Conservation (phyloP, 75 land plant genomes). For the Pinus tabuliformis region DNA sequence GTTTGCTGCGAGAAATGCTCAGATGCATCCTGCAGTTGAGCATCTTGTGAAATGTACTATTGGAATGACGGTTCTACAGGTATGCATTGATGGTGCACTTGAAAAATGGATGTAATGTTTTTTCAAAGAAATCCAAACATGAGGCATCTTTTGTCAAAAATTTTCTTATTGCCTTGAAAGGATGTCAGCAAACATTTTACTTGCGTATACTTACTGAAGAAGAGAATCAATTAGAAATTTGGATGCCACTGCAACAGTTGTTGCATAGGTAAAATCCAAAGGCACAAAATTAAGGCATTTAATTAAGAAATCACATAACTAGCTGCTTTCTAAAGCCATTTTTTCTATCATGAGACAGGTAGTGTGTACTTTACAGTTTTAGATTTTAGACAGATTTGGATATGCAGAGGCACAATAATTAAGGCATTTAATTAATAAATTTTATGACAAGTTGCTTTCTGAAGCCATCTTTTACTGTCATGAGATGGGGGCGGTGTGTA, state of each 20-base stretch:
- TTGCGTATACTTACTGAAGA: neutral
- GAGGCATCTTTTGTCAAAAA: neutral
- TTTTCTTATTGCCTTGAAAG: neutral
- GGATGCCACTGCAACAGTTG: neutral
- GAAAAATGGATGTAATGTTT: too few relatives aligned
- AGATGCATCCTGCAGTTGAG: conserved; percentile 63
- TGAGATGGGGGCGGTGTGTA: neutral
- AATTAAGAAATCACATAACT: neutral
- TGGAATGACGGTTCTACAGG: conserved; percentile 86
- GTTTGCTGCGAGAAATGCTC: conserved; percentile 63
- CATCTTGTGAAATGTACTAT: conserved; percentile 58
- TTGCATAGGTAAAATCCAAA: neutral
- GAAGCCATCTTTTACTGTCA: neutral
- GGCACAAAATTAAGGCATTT: neutral
- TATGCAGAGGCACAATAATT: neutral
- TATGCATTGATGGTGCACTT: conserved; percentile 13
- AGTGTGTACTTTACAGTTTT: neutral
- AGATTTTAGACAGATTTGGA: neutral
- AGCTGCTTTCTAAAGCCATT: neutral
- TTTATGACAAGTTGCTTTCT: neutral
- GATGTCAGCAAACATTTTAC: neutral
- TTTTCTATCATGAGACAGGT: neutral
- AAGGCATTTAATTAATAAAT: neutral
- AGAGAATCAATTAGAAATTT: neutral
- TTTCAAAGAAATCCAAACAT: neutral